A percentile compares a stretch with the other conserved stretches of the same genome.
These are phyloP conservation scores for Marsdenia floribunda DNA, from an alignment of 257 asterid genomes.

Conservation along the genomic window DNA sequence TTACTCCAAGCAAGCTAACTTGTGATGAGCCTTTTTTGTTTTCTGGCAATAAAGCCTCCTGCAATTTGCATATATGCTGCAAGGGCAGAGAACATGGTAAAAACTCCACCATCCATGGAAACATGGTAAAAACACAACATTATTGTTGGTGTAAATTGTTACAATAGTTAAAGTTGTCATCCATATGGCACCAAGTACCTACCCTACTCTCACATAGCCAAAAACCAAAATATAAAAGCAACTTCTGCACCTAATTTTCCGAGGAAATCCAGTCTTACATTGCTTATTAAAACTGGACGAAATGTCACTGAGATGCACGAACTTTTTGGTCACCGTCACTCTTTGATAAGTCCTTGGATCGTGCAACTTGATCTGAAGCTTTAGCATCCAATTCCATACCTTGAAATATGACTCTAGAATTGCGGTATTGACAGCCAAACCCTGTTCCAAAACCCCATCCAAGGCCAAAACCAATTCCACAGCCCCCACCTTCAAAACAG, in stretches of 20 bases:
- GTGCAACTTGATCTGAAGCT: slow-evolving; percentile 33
- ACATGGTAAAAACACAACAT: neutral
- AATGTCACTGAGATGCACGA: slow-evolving; percentile 25
- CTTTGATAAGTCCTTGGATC: slow-evolving; percentile 29
- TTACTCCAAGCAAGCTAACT: no score
- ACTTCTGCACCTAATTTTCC: neutral
- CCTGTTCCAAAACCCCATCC: slow-evolving; percentile 97
- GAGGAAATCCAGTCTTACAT: neutral
- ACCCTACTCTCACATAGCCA: neutral
- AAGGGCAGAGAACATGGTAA: neutral
- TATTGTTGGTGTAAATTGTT: neutral
- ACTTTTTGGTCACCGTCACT: slow-evolving; percentile 22
- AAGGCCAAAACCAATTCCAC: slow-evolving; percentile 87
- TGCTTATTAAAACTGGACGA: neutral
- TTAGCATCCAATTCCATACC: slow-evolving; percentile 48
- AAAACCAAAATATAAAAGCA: neutral
- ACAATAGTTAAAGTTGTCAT: neutral
- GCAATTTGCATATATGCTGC: neutral
- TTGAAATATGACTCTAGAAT: slow-evolving; percentile 53
- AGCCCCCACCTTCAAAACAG: slow-evolving; percentile 76
- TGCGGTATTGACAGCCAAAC: slow-evolving; percentile 78
- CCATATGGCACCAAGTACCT: neutral
- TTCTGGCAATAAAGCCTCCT: neutral
- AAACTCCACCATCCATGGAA: neutral
- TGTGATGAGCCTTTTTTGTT: neutral